Percentiles rank a stretch among this genome's conserved stretches.
phyloP scores from a whole-genome alignment of 306 rosid genomes.

The Sicyos baderoa region DNA sequence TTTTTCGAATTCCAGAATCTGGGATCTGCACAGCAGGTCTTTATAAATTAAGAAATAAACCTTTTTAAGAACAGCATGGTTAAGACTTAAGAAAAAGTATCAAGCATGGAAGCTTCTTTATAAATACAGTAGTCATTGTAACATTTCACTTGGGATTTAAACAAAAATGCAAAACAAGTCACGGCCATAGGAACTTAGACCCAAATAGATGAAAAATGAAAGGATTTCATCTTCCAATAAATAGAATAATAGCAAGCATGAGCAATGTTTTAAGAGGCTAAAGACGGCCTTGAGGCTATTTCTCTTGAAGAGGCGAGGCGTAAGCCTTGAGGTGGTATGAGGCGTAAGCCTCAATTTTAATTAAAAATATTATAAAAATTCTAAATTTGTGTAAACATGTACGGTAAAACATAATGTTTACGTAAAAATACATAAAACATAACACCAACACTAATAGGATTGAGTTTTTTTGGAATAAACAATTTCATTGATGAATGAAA shows the following conservation, averaged over 20 bases:
- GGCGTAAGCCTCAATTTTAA: too few relatives aligned
- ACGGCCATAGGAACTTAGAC: background rate
- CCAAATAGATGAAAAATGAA: background rate
- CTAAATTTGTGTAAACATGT: too few relatives aligned
- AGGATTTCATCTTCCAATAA: background rate
- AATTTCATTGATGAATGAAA: too few relatives aligned
- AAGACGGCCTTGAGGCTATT: too few relatives aligned
- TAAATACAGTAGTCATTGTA: background rate
- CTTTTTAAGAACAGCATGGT: constrained; percentile 8
- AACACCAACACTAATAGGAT: too few relatives aligned
- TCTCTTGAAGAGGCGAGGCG: too few relatives aligned
- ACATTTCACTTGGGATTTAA: background rate
- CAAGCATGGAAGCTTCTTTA: constrained; percentile 7
- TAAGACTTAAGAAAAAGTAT: background rate
- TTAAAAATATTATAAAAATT: too few relatives aligned
- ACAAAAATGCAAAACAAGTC: background rate
- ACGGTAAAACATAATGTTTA: too few relatives aligned
- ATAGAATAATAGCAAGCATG: background rate
- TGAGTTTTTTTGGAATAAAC: too few relatives aligned
- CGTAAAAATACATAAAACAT: too few relatives aligned
- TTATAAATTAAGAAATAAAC: constrained; percentile 13
- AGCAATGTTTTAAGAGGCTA: too few relatives aligned
- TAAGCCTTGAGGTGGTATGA: too few relatives aligned
- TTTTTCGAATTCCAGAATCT: constrained; percentile 78
- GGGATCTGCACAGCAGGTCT: constrained; percentile 62